Evolutionary conservation across 2,329 filamentous ascomycete species (phyloP), one percentile per base, ranked within the genome.

Genomic region (Rhynchosporium graminicola): DNA sequence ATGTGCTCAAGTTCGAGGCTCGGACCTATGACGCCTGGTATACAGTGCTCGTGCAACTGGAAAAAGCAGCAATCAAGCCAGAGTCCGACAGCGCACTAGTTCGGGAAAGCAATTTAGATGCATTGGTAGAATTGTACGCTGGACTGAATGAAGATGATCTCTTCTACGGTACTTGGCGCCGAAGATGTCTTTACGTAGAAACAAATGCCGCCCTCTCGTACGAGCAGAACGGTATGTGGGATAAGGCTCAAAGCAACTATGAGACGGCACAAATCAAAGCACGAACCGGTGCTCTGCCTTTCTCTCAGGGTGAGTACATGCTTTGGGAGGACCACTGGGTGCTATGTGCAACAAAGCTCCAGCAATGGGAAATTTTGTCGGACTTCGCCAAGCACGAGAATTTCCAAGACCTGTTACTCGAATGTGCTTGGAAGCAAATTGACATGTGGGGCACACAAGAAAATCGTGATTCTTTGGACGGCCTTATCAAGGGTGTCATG

Each of bases 291-390:
- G 91, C 94, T n/a, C 87, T 98, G 65, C 94, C 95, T 0, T 98
- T 97, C 76, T 97, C 94, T 0, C 91, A 96, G 71, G 92, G 89
- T 38, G 95, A 99, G 76, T 99, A 99, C 77, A 97, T 96, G 85
- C 84, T 99, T 0, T 99, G 95, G 95, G 95, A 99, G 77, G 95
- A 99, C 73, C 96, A 99, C 71, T 99, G 95, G 95, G 88, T 99
- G 47, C 83, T 97, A 56, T 99, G 95, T 75, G 95, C 94, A 0
- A 92, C 98, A 77, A 99, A 99, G 78, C 82, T 99, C 51, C 96
- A 99, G 75, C 96, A 99, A 74, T 99, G 95, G 95, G 95, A 99
- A 71, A 94, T 99, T 61, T 77, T 99, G 40, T 92, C 92, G 65
- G 96, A 99, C 71, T 98, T 98, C 73, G 93, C 95, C 3, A 99